These are phyloP conservation scores for Xerocomus nothofagi DNA, from an alignment of 1,284 basidiomycete genomes.

Conservation along the genomic window DNA sequence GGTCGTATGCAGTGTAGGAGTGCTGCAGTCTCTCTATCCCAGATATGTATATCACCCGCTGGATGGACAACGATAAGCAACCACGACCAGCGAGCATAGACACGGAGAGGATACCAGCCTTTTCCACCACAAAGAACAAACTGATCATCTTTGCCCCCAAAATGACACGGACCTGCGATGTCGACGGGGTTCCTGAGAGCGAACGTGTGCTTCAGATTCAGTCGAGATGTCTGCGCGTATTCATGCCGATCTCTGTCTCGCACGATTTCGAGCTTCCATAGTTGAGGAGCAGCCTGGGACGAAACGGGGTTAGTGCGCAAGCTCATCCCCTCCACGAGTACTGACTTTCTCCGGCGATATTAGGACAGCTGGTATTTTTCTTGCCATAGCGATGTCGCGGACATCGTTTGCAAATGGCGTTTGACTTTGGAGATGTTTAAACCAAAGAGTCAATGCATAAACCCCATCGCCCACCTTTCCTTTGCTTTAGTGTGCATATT, in stretches of 20 bases:
- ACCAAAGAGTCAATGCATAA: slow-evolving; percentile 1
- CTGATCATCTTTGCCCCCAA: slow-evolving; percentile 75
- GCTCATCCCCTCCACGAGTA: not conserved
- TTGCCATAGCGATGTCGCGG: slow-evolving; percentile 66
- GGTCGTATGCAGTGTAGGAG: slow-evolving; percentile 65
- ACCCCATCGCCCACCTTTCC: slow-evolving; percentile 55
- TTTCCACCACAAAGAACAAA: slow-evolving; percentile 75
- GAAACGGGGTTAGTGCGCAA: slow-evolving; percentile 8
- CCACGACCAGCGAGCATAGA: not conserved
- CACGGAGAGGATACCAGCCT: slow-evolving; percentile 41
- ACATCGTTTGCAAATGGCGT: slow-evolving; percentile 80
- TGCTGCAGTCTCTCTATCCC: slow-evolving; percentile 74
- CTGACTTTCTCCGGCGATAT: slow-evolving; percentile 59
- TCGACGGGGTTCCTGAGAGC: slow-evolving; percentile 68
- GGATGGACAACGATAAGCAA: slow-evolving; percentile 9
- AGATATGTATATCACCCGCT: slow-evolving; percentile 82
- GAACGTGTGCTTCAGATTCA: slow-evolving; percentile 66
- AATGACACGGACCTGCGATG: slow-evolving; percentile 77
- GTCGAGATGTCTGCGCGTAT: slow-evolving; percentile 42
- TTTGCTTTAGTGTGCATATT: slow-evolving; percentile 62
- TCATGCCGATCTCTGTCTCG: slow-evolving; percentile 46
- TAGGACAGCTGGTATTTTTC: slow-evolving; percentile 60
- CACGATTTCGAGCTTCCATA: slow-evolving; percentile 72
- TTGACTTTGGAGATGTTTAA: slow-evolving; percentile 46
- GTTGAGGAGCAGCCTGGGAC: slow-evolving; percentile 69